Conservation (phyloP, 2,329 filamentous ascomycete genomes). For the Fusarium vanettenii region DNA sequence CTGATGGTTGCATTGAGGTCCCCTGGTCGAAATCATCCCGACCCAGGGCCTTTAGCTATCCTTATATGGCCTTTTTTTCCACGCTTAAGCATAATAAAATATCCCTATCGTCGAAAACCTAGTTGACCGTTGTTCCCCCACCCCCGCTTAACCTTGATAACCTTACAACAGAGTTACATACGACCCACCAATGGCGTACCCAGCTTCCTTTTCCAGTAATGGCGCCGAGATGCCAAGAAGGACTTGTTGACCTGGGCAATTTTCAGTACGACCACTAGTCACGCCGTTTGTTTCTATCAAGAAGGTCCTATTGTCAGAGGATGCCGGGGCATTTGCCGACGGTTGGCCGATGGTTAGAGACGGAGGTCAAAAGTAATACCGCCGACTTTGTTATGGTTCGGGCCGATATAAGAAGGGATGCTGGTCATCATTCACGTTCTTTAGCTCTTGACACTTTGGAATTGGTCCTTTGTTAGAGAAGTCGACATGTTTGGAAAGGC, state of each 20-base stretch:
- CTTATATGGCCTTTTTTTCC: neutral
- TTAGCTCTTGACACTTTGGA: neutral
- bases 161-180: constrained; percentile 7
- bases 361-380: constrained; percentile 28
- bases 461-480: fast-evolving
- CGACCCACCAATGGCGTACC: constrained; percentile 7
- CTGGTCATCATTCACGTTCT: neutral
- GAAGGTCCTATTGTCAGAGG: neutral
- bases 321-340: neutral
- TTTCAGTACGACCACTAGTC: neutral
- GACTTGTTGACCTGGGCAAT: neutral
- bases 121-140: neutral
- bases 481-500: constrained; percentile 4
- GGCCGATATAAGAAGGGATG: constrained; percentile 13
- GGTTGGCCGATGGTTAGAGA: neutral
- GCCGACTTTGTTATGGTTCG: neutral
- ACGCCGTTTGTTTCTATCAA: neutral
- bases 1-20: neutral
- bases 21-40: neutral
- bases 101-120: neutral
- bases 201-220: constrained; percentile 34
- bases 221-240: constrained; percentile 27
- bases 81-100: neutral
- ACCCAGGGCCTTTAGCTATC: neutral
- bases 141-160: constrained; percentile 2